A percentile compares a stretch with the other conserved stretches of the same genome.
Evolutionary conservation across 129 eudicot species (phyloP).

Genomic region (Chrysanthemum lavandulifolium): DNA sequence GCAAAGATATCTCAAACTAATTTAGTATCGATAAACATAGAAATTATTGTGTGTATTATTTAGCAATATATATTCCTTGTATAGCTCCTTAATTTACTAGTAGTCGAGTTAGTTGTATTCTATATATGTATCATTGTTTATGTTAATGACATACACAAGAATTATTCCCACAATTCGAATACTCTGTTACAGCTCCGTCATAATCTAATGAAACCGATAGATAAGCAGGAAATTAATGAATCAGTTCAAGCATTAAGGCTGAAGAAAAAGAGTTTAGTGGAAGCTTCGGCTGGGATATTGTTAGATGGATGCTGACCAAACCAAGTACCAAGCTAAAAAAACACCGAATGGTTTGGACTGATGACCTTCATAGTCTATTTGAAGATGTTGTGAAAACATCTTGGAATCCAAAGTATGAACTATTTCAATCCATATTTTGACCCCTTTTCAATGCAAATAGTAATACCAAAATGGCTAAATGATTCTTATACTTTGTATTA

Average conservation of each 20-base stretch:
- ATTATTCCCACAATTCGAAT: too few species aligned
- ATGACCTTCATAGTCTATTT: constrained; percentile 19
- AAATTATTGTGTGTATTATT: too few species aligned
- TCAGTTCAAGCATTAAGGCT: constrained; percentile 4
- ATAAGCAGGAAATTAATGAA: constrained; percentile 12
- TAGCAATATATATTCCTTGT: too few species aligned
- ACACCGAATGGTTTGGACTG: constrained; percentile 28
- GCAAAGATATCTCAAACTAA: too few species aligned
- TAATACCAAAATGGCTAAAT: too few species aligned
- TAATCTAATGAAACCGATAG: neutral
- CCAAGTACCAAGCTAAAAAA: constrained; percentile 12
- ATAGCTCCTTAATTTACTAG: too few species aligned
- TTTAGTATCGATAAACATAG: too few species aligned
- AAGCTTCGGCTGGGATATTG: constrained; percentile 17
- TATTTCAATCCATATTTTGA: neutral
- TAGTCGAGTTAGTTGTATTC: too few species aligned
- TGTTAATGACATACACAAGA: too few species aligned
- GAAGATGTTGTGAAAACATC: constrained; percentile 21
- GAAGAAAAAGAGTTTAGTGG: constrained; percentile 25
- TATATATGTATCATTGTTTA: too few species aligned
- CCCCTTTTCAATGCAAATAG: neutral
- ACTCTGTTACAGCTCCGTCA: neutral
- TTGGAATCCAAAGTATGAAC: constrained; percentile 25
- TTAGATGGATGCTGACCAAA: constrained; percentile 11
- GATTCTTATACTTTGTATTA: too few species aligned